A percentile compares a stretch with the other conserved stretches of the same genome.
Conservation (phyloP, 2,329 filamentous ascomycete genomes). For the Penicillium crustosum region DNA sequence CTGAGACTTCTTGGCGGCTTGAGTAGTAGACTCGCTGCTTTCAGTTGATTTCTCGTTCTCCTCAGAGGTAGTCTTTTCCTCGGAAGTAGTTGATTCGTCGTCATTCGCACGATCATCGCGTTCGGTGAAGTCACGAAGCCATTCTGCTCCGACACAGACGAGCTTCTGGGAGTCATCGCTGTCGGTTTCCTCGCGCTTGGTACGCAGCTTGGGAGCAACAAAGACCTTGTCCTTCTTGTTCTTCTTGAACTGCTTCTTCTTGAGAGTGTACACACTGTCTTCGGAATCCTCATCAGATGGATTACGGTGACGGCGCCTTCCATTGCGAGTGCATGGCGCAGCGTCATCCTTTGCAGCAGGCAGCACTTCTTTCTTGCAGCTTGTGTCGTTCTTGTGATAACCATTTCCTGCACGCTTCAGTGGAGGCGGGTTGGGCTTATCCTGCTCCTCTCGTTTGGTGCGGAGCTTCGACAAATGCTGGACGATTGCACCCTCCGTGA, state of each 20-base stretch:
- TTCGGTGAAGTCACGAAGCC: neutral
- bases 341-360: neutral
- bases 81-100: neutral
- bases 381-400: neutral
- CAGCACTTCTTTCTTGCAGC: neutral
- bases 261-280: neutral
- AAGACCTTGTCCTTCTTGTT: neutral
- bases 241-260: neutral
- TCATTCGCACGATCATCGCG: neutral
- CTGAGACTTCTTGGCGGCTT: neutral
- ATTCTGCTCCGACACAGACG: constrained; percentile 17
- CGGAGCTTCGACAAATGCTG: constrained; percentile 51
- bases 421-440: constrained; percentile 42
- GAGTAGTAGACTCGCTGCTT: neutral
- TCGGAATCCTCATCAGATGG: neutral
- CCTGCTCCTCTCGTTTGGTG: constrained; percentile 31
- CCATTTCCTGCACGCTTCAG: constrained; percentile 32
- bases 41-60: neutral
- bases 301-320: neutral
- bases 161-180: neutral
- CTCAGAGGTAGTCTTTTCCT: neutral
- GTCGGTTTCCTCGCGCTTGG: neutral
- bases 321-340: neutral
- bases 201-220: neutral
- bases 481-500: constrained; percentile 46